phyloP scores from a whole-genome alignment of 23 red algal genomes.

The Gracilaria domingensis region DNA sequence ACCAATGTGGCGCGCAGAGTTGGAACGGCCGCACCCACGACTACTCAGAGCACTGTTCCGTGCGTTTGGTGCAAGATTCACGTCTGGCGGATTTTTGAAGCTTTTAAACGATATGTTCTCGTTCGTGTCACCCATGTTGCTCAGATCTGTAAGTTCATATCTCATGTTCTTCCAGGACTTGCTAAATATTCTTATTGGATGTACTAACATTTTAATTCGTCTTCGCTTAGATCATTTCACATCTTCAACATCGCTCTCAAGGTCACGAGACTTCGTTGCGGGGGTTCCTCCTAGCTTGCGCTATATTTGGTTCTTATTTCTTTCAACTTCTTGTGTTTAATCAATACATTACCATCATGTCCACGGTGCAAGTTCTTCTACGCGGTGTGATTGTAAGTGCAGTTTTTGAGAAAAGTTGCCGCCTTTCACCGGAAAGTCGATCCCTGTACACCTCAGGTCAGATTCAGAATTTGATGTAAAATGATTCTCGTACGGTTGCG shows the following conservation, averaged over 20 bases:
- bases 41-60: conserved; percentile 57
- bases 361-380: conserved; percentile 36
- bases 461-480: conserved; percentile 86
- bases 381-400: conserved; percentile 55
- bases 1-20: conserved; percentile 29
- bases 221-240: conserved; percentile 38
- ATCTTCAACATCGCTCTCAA: conserved; percentile 56
- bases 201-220: background rate
- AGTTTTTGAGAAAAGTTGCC: conserved; percentile 74
- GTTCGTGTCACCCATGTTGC: conserved; percentile 76
- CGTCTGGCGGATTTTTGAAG: conserved; percentile 68
- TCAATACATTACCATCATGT: conserved; percentile 79
- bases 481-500: conserved; percentile 69
- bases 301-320: conserved; percentile 57
- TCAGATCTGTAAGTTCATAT: conserved; percentile 46
- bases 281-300: conserved; percentile 58
- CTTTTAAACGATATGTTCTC: conserved; percentile 66
- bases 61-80: conserved; percentile 66
- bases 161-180: background rate
- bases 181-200: no score
- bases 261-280: background rate
- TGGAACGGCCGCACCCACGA: conserved; percentile 14
- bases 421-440: conserved; percentile 70
- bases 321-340: conserved; percentile 71
- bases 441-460: conserved; percentile 72